Evolutionary conservation across 208 protist species (phyloP), one percentile per base, ranked within the genome.

Genomic region (Phytomonas sp.): DNA sequence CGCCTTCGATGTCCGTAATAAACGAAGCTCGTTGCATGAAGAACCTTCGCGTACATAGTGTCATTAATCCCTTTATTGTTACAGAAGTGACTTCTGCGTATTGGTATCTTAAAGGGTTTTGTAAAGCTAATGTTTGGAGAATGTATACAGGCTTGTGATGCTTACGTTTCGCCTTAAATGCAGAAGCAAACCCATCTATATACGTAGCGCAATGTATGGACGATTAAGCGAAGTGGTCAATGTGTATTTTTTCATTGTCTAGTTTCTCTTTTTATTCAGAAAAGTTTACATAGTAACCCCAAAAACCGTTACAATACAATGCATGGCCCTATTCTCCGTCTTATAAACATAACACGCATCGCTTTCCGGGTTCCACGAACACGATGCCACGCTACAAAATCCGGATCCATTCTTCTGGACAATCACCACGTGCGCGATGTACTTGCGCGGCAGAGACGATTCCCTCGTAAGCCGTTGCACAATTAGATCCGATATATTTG

Each of bases 351-450:
- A 96, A 70, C 86, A 93, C 8, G 79, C 79, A 72, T 98, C 95
- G 64, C 87, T 95, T 8, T 73, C 69, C 17, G 87, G 77, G 74
- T 97, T 94, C 93, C 95, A 98, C 30, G 82, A 93, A 77, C 88
- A 95, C 11, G 85, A 85, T 17, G 88, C 91, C 33, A 91, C 73
- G n/a, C 79, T 80, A 68, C 93, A 78, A 62, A 96, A 71, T 6
- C 95, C 95, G 1, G 92, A 88, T 11, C 93, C 93, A 63, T 82
- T 95, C 33, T 95, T 95, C 70, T 98, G 89, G 68, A 96, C 69
- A 32, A 98, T 85, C 13, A 87, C 81, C 34, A 84, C 85, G 34
- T 91, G 82, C 2, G 78, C 88, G 34, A 98, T 80, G 72, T 97
- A 97, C 77, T 97, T 97, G 68, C 91, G 88, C 7, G 93, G 92